Conservation (phyloP, 768 basidiomycete species). For the Tylopilus cervinicoccineus region DNA sequence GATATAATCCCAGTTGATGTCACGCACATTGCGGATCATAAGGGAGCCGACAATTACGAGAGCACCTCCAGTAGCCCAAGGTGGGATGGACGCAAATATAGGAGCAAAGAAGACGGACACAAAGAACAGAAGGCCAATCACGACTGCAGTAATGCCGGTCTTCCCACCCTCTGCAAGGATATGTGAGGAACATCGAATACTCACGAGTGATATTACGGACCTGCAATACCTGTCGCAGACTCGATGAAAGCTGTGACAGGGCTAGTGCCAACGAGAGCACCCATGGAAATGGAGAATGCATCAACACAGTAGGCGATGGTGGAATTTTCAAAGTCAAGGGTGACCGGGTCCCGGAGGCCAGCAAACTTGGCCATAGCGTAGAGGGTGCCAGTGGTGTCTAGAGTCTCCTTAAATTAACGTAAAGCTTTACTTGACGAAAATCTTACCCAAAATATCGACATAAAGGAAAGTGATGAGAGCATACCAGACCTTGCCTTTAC, state of each 20-base stretch:
- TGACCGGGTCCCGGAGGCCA: conserved; percentile 79
- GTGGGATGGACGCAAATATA: conserved; percentile 81
- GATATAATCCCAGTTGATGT: conserved; percentile 87
- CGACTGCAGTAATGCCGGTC: conserved; percentile 78
- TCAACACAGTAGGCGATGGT: conserved; percentile 82
- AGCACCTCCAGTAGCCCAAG: conserved; percentile 86
- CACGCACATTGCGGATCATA: conserved; percentile 83
- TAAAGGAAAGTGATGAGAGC: conserved; percentile 87
- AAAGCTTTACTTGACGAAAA: background rate
- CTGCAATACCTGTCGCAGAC: conserved; percentile 75
- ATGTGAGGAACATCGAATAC: conserved; percentile 4
- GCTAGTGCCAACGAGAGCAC: conserved; percentile 73
- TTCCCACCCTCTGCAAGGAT: conserved; percentile 68
- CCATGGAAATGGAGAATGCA: conserved; percentile 77
- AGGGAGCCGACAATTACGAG: conserved; percentile 82
- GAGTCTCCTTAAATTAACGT: background rate
- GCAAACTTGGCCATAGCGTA: conserved; percentile 93
- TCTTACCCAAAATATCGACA: conserved; percentile 75
- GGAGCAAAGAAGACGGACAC: conserved; percentile 85
- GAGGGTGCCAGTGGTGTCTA: conserved; percentile 60
- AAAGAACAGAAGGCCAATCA: conserved; percentile 73
- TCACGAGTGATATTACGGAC: conserved; percentile 32
- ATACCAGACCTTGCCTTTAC: conserved; percentile 79
- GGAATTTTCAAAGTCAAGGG: conserved; percentile 82
- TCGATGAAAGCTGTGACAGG: conserved; percentile 84